Evolutionary conservation across 1,284 basidiomycete species (phyloP).

Genomic region (Leccinum laetum): DNA sequence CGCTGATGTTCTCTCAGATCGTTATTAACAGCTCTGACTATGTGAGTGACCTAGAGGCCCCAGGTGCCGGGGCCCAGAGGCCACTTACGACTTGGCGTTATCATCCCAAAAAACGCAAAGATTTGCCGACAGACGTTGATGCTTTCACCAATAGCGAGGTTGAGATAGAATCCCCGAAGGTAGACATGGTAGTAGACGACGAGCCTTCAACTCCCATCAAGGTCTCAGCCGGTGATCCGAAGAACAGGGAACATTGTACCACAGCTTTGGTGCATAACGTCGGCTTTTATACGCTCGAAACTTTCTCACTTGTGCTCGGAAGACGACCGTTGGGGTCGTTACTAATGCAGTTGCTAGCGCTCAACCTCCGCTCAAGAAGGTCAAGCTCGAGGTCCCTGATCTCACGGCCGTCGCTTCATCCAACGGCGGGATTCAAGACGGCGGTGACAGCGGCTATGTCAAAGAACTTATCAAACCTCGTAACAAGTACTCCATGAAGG

Average conservation of each 20-base stretch:
- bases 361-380: neutral
- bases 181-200: neutral
- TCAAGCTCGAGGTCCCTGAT: neutral
- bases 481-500: neutral
- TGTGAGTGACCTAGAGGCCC: no score
- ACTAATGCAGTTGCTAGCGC: neutral
- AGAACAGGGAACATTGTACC: neutral
- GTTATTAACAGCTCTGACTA: no score
- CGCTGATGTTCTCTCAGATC: no score
- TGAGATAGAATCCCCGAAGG: neutral
- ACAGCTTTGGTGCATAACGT: neutral
- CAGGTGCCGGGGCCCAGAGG: neutral
- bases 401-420: neutral
- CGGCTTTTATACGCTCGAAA: neutral
- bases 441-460: neutral
- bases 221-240: neutral
- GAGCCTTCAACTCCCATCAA: no score
- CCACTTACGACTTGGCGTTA: neutral
- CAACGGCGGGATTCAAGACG: neutral
- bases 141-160: neutral
- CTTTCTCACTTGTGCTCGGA: neutral
- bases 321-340: neutral
- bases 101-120: neutral
- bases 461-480: neutral
- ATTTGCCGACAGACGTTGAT: neutral